phyloP scores from a whole-genome alignment of 2,329 filamentous ascomycete genomes.

The Penicillium italicum region DNA sequence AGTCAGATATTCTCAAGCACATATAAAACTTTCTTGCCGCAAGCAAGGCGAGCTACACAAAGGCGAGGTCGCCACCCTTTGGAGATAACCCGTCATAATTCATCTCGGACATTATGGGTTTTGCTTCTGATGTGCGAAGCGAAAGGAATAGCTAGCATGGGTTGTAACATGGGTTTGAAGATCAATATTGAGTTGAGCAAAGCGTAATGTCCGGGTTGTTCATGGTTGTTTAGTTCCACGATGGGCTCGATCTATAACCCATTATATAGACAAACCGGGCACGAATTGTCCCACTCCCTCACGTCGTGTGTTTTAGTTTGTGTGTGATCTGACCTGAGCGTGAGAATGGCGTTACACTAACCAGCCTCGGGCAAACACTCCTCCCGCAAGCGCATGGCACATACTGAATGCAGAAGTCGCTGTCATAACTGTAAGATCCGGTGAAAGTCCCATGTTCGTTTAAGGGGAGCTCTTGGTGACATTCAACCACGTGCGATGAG shows the following conservation, averaged over 20 bases:
- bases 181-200: too few relatives aligned
- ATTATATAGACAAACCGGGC: neutral
- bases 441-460: conserved; percentile 19
- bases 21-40: neutral
- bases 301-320: neutral
- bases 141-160: too few relatives aligned
- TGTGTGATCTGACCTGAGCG: neutral
- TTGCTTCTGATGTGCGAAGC: too few relatives aligned
- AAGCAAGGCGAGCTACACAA: too few relatives aligned
- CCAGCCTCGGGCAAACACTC: conserved; percentile 15
- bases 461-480: neutral
- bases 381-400: neutral
- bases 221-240: too few relatives aligned
- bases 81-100: neutral
- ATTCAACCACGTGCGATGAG: conserved; percentile 49
- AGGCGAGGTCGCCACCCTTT: neutral
- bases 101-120: too few relatives aligned
- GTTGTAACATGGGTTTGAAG: too few relatives aligned
- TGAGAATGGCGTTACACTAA: neutral
- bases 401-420: conserved; percentile 37
- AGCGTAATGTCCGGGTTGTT: too few relatives aligned
- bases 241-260: too few relatives aligned
- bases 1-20: neutral
- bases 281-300: neutral
- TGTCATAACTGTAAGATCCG: conserved; percentile 51